Percentiles rank a stretch among this genome's conserved stretches.
phyloP scores from a whole-genome alignment of 2,329 filamentous ascomycete species.

The Camptophora hylomeconis region DNA sequence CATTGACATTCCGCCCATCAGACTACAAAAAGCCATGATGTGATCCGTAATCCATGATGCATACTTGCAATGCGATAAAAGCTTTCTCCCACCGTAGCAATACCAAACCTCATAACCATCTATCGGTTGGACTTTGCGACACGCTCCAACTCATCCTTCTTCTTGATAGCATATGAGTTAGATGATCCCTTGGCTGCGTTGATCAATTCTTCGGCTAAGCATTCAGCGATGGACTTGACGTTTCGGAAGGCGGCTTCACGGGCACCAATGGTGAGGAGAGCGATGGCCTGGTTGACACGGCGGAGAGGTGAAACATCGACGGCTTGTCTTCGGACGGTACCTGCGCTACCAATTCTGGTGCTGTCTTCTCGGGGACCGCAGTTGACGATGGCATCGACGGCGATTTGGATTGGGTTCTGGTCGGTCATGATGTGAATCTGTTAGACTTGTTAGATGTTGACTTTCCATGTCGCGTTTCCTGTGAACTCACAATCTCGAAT shows the following conservation, averaged over 20 bases:
- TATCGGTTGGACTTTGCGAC: constrained; percentile 99
- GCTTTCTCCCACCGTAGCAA: too few relatives aligned
- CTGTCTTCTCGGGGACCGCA: constrained; percentile 99
- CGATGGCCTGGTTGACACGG: constrained; percentile 99
- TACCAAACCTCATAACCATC: too few relatives aligned
- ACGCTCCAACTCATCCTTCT: constrained; percentile 99
- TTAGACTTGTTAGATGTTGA: constrained; percentile 4
- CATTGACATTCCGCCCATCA: too few relatives aligned
- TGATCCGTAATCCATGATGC: too few relatives aligned
- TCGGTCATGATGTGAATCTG: constrained; percentile 99
- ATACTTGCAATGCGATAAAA: too few relatives aligned
- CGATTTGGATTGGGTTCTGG: constrained; percentile 99
- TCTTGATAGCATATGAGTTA: constrained; percentile 99
- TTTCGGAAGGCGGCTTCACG: constrained; percentile 99
- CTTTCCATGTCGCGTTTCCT: constrained; percentile 1
- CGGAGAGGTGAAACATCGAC: constrained; percentile 99
- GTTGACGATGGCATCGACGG: constrained; percentile 99
- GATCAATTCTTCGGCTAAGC: constrained; percentile 99
- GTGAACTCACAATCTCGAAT: constrained; percentile 88
- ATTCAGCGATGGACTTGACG: constrained; percentile 99
- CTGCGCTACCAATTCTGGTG: constrained; percentile 97
- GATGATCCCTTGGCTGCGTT: constrained; percentile 99
- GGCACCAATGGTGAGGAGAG: constrained; percentile 96
- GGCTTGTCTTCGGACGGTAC: constrained; percentile 99
- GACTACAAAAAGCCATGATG: too few relatives aligned